Evolutionary conservation across 495 filamentous ascomycete genomes (phyloP).

Genomic region (Penicillium silybi): DNA sequence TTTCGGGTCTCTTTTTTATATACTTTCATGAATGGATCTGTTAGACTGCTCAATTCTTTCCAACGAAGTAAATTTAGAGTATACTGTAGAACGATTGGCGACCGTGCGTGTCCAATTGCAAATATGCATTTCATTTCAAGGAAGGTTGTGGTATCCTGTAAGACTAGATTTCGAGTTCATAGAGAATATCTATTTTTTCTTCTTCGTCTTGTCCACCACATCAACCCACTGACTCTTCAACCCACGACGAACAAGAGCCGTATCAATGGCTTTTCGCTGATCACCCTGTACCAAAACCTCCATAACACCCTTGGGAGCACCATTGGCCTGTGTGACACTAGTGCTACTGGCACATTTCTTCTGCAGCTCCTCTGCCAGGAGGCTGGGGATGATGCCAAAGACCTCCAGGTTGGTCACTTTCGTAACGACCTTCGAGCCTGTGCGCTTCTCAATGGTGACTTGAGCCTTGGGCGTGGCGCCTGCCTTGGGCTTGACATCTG

Average conservation of each 20-base stretch:
- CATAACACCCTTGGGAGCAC: conserved; percentile 62
- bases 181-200: conserved; percentile 49
- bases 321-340: conserved; percentile 58
- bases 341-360: conserved; percentile 69
- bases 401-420: conserved; percentile 59
- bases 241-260: conserved; percentile 58
- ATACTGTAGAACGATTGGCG: too few species aligned
- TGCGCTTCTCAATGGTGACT: conserved; percentile 59
- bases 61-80: background rate
- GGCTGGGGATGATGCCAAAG: conserved; percentile 57
- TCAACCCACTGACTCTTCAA: conserved; percentile 57
- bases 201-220: conserved; percentile 67
- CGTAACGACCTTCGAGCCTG: conserved; percentile 67
- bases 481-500: conserved; percentile 58
- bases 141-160: background rate
- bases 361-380: conserved; percentile 65
- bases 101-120: too few species aligned
- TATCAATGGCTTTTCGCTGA: conserved; percentile 57
- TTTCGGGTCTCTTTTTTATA: conserved; percentile 6
- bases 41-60: conserved; percentile 10
- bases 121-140: background rate
- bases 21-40: conserved; percentile 22
- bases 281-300: conserved; percentile 70
- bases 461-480: conserved; percentile 57
- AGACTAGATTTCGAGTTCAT: background rate